These are phyloP conservation scores for Mycena indigotica DNA, from an alignment of 768 basidiomycete species.

Conservation along the genomic window DNA sequence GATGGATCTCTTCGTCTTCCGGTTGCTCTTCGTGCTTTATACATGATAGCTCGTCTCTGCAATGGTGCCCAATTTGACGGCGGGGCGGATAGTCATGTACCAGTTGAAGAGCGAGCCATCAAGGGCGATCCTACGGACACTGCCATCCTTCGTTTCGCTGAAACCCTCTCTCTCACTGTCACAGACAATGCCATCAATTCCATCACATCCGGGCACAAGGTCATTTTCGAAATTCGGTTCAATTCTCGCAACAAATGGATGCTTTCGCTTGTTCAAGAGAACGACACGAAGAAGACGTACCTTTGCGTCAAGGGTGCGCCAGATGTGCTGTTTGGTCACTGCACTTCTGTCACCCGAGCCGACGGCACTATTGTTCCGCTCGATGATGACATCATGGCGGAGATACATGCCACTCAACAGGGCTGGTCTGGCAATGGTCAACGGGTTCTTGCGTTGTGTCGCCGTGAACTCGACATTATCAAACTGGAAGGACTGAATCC, in stretches of 20 bases:
- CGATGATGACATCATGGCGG: conserved; percentile 22
- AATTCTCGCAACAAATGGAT: conserved; percentile 63
- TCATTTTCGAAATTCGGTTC: conserved; percentile 43
- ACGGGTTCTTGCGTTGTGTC: conserved; percentile 53
- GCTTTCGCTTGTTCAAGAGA: conserved; percentile 43
- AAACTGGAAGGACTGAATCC: conserved; percentile 22
- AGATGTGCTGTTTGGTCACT: conserved; percentile 50
- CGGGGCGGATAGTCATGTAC: conserved; percentile 24
- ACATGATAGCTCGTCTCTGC: conserved; percentile 53
- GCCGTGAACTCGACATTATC: conserved; percentile 30
- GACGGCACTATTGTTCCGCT: conserved; percentile 38
- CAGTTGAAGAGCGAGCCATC: conserved; percentile 35
- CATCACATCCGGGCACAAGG: conserved; percentile 23
- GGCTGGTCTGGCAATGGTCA: conserved; percentile 51
- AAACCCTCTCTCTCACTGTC: conserved; percentile 30
- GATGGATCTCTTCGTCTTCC: conserved; percentile 9
- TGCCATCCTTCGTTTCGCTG: conserved; percentile 53
- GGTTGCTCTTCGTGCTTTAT: conserved; percentile 32
- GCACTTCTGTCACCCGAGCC: conserved; percentile 35
- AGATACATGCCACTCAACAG: conserved; percentile 35
- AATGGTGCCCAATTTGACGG: conserved; percentile 56
- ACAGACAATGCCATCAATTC: conserved; percentile 22
- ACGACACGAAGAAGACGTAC: conserved; percentile 24
- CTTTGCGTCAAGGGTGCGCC: conserved; percentile 63
- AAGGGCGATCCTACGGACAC: conserved; percentile 57